phyloP scores from a whole-genome alignment of 1,139 yeast species.

The Hyphopichia fennica region DNA sequence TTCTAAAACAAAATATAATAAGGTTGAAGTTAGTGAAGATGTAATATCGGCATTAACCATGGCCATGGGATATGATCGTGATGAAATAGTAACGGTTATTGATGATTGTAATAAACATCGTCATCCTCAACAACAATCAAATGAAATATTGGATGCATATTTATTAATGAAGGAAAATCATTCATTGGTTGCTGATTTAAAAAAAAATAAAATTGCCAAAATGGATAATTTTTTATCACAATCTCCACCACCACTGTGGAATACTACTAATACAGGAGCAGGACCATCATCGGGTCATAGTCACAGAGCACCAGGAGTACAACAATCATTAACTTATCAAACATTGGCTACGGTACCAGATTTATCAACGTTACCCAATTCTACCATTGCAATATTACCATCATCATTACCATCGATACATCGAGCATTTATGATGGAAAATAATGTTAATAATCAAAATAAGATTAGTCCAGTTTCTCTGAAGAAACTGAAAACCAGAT shows the following conservation, averaged over 20 bases:
- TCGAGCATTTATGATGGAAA: constrained; percentile 84
- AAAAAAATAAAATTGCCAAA: constrained; percentile 51
- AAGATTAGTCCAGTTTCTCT: constrained; percentile 73
- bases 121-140: constrained; percentile 36
- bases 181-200: constrained; percentile 63
- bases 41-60: constrained; percentile 75
- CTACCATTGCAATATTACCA: constrained; percentile 88
- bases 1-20: constrained; percentile 39
- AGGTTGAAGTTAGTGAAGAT: constrained; percentile 67
- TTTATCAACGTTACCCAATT: constrained; percentile 50
- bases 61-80: constrained; percentile 92
- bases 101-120: constrained; percentile 43
- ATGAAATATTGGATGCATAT: constrained; percentile 91
- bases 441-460: constrained; percentile 34
- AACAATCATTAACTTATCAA: constrained; percentile 50
- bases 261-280: constrained; percentile 23
- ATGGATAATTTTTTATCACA: constrained; percentile 52
- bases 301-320: constrained; percentile 38
- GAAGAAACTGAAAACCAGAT: constrained; percentile 88
- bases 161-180: constrained; percentile 84
- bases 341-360: constrained; percentile 53
- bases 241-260: constrained; percentile 49
- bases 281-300: constrained; percentile 13
- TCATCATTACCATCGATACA: constrained; percentile 93
- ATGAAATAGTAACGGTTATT: constrained; percentile 80